Conservation (phyloP, 2,329 filamentous ascomycete species). For the Aureobasidium melanogenum region DNA sequence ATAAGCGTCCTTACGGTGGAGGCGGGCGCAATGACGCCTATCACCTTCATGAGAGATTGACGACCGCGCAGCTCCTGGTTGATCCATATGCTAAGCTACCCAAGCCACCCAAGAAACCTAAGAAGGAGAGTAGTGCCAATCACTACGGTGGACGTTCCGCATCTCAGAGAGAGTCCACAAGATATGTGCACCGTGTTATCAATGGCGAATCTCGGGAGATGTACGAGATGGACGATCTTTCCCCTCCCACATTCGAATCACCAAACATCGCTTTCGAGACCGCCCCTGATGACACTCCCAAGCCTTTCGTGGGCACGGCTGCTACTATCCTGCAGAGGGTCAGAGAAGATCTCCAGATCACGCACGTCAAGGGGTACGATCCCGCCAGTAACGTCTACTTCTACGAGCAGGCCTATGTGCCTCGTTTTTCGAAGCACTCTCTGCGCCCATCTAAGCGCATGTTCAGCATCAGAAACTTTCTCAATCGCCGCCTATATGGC, state of each 20-base stretch:
- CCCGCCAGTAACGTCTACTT: not conserved
- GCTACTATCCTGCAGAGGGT: not conserved
- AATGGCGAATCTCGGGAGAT: not conserved
- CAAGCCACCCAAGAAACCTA: not conserved
- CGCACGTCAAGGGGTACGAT: not conserved
- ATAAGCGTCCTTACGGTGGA: not conserved
- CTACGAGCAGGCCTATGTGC: not conserved
- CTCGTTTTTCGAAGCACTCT: not conserved
- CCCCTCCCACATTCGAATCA: not conserved
- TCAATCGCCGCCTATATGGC: not conserved
- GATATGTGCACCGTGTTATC: not conserved
- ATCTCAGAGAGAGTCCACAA: not conserved
- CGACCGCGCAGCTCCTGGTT: not conserved
- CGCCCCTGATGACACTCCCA: not conserved
- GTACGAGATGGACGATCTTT: not conserved
- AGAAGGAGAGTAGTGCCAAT: not conserved
- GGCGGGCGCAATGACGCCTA: not conserved
- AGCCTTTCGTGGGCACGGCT: not conserved
- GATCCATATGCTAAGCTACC: not conserved
- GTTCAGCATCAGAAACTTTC: not conserved
- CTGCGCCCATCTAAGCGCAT: not conserved
- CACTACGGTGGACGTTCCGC: conserved; percentile 4
- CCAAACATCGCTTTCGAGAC: not conserved
- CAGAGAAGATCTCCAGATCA: not conserved
- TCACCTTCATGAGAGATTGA: not conserved